Evolutionary conservation across 768 basidiomycete species (phyloP).

Genomic region (Panaeolus papilionaceus): DNA sequence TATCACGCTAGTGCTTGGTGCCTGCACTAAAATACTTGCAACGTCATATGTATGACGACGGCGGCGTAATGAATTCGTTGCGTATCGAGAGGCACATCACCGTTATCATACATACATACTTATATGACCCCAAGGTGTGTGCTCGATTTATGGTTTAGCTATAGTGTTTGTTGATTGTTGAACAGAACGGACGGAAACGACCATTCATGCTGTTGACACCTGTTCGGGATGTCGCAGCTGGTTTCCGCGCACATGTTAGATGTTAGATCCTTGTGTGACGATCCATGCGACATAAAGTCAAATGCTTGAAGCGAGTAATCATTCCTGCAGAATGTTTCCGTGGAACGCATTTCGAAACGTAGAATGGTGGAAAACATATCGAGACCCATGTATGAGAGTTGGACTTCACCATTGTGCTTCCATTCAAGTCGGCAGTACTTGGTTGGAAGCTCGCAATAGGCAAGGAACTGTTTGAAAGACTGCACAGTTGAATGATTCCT

Average conservation of each 20-base stretch:
- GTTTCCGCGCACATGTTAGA: constrained; percentile 1
- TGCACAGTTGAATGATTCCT: not conserved
- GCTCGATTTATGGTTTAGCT: not conserved
- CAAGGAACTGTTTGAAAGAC: not conserved
- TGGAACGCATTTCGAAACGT: not conserved
- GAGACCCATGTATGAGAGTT: not conserved
- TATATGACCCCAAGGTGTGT: not conserved
- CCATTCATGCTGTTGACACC: constrained; percentile 8
- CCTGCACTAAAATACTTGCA: not conserved
- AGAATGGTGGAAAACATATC: constrained; percentile 2
- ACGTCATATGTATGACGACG: constrained; percentile 13
- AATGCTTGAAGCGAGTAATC: not conserved
- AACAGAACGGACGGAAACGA: constrained; percentile 5
- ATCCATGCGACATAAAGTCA: not conserved
- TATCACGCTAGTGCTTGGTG: not conserved
- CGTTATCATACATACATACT: too few relatives aligned
- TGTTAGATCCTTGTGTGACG: not conserved
- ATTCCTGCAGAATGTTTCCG: not conserved
- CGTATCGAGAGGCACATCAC: too few relatives aligned
- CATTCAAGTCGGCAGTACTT: constrained; percentile 1
- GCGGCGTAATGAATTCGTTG: not conserved
- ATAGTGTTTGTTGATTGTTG: not conserved
- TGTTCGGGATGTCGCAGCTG: constrained; percentile 6
- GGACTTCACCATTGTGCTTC: not conserved
- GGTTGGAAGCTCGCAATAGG: not conserved